Evolutionary conservation across 2,329 filamentous ascomycete species (phyloP), one percentile per base, ranked within the genome.

Genomic region (Xylaria multiplex): DNA sequence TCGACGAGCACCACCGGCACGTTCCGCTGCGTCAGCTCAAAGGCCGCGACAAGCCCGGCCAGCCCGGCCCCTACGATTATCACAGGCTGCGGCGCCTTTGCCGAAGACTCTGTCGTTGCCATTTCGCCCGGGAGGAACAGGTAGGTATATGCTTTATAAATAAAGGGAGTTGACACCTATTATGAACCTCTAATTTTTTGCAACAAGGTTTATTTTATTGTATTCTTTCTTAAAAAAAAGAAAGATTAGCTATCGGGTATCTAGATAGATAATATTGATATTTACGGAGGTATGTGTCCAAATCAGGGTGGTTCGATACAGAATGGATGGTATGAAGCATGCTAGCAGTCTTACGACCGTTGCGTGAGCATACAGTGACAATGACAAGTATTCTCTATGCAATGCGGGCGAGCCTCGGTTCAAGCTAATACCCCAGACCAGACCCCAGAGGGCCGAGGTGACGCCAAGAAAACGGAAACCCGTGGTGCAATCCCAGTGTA

Each of bases 31-130:
- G 82, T 79, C 6, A 88, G 82, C 77, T 88, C 86, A 69, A 82
- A 86, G 49, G 86, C 86, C 3, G 86, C 84, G 19, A 88, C 86
- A 8, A 88, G 83, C n/a, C 86, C 86, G 37, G 86, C 84, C 13
- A 88, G 80, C 57, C 86, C 86, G 48, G 79, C 83, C 71, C 86
- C 86, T 56, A 88, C 79, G 59, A 88, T 83, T 72, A 88, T 82
- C 71, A 86, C 85, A 49, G 80, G 84, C 56, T 77, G 22, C 4
- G 43, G 6, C 35, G 19, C 22, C 56, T 57, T 58, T 19, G 43
- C 22, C 6, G 45, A 27, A 16, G 43, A 22, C 22, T 43, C 46
- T 27, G 46, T 19, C 22, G 64, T 52, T 7, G 59, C 43, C 66
- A 63, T 69, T 37, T 56, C 66, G 8, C 24, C 22, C 4, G 2